phyloP scores from a whole-genome alignment of 768 basidiomycete genomes.

The Hericium erinaceus region DNA sequence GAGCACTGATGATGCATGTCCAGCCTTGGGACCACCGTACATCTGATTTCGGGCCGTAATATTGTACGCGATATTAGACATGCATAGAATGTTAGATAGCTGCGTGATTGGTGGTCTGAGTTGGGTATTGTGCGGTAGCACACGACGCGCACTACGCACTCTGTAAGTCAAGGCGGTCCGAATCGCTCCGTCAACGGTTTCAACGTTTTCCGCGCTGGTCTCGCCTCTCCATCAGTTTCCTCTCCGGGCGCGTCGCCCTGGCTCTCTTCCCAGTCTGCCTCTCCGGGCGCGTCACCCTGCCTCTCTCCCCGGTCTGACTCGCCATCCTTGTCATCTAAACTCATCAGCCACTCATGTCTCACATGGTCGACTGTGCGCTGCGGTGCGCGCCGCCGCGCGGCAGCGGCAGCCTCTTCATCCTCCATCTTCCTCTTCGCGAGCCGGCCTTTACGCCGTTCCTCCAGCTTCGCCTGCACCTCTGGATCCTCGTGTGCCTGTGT shows the following conservation, averaged over 20 bases:
- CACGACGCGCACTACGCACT: background rate
- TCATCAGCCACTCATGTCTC: background rate
- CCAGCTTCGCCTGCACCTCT: background rate
- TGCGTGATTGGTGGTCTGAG: background rate
- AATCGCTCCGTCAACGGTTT: background rate
- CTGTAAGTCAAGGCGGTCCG: background rate
- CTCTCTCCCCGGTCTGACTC: background rate
- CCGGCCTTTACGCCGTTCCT: background rate
- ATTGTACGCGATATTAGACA: background rate
- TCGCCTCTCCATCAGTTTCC: background rate
- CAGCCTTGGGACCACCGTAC: constrained; percentile 1
- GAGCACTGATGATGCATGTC: background rate
- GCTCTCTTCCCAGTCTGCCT: background rate
- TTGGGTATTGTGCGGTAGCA: background rate
- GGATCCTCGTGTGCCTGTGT: background rate
- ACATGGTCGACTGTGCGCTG: background rate
- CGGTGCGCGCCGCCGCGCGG: background rate
- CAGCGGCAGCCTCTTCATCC: too few species aligned
- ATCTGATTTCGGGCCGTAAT: background rate
- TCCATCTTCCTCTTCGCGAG: too few species aligned
- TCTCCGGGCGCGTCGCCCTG: background rate
- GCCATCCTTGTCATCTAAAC: background rate
- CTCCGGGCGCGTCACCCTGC: background rate
- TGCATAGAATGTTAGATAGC: background rate
- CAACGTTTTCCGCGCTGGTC: background rate